Conservation (phyloP, 345 rosid species). For the Cochlearia excelsa region DNA sequence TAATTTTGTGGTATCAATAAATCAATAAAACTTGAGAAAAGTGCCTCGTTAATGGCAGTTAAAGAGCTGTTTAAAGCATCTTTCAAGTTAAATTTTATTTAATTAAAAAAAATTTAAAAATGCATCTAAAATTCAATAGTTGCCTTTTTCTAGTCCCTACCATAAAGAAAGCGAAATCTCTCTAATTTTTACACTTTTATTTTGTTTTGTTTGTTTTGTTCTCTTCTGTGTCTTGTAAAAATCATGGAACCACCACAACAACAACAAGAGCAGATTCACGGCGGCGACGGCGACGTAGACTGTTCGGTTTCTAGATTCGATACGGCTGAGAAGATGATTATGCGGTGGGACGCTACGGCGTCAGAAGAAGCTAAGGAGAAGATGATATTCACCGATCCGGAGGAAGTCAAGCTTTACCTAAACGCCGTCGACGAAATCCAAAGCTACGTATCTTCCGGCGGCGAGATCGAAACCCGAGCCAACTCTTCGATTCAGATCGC, state of each 20-base stretch:
- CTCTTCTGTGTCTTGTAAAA: slow-evolving; percentile 18
- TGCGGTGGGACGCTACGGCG: slow-evolving; percentile 88
- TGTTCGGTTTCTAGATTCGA: slow-evolving; percentile 43
- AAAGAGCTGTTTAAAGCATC: too few species aligned
- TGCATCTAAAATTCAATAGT: slow-evolving; percentile 16
- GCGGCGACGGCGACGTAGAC: slow-evolving; percentile 15
- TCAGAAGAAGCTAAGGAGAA: slow-evolving; percentile 81
- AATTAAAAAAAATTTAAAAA: not conserved
- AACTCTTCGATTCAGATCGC: slow-evolving; percentile 83
- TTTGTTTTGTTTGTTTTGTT: not conserved
- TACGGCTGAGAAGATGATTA: slow-evolving; percentile 66
- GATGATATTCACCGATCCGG: slow-evolving; percentile 82
- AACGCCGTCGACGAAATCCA: slow-evolving; percentile 93
- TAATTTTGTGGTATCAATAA: too few species aligned
- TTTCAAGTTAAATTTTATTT: not conserved
- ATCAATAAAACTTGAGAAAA: too few species aligned
- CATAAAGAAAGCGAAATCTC: slow-evolving; percentile 4
- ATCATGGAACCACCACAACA: slow-evolving; percentile 54
- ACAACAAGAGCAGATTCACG: slow-evolving; percentile 41
- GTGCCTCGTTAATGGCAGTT: too few species aligned
- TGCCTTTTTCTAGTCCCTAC: slow-evolving; percentile 1
- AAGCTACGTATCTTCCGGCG: slow-evolving; percentile 45
- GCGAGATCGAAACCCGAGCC: slow-evolving; percentile 41
- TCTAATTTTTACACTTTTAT: slow-evolving; percentile 13
- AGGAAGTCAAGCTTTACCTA: slow-evolving; percentile 73